phyloP scores from a whole-genome alignment of 2,329 filamentous ascomycete genomes.

The Tolypocladium sp. region DNA sequence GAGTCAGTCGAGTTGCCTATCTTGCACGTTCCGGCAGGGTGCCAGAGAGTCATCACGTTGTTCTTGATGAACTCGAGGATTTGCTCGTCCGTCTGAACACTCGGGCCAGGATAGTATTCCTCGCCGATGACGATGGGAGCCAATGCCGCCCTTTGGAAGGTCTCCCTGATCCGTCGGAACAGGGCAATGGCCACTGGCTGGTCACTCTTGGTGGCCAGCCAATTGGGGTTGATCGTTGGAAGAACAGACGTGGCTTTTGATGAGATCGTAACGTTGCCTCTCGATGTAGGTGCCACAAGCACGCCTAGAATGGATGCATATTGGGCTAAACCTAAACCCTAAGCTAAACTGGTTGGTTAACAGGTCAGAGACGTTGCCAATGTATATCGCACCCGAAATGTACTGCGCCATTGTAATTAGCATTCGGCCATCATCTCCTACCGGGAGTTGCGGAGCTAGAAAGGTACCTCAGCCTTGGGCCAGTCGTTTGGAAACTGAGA shows the following conservation, averaged over 20 bases:
- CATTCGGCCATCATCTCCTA: too few relatives aligned
- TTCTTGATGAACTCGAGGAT: constrained; percentile 16
- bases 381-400: too few relatives aligned
- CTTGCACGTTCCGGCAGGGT: constrained; percentile 39
- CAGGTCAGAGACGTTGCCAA: too few relatives aligned
- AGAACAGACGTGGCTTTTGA: constrained; percentile 19
- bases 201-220: constrained; percentile 31
- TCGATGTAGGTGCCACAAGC: constrained; percentile 18
- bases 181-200: constrained; percentile 31
- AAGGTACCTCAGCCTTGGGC: not conserved
- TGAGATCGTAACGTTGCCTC: constrained; percentile 30
- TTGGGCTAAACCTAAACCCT: too few relatives aligned
- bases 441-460: not conserved
- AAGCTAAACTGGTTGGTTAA: too few relatives aligned
- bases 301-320: constrained; percentile 17
- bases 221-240: constrained; percentile 36
- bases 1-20: constrained; percentile 41
- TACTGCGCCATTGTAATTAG: too few relatives aligned
- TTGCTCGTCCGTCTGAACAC: constrained; percentile 7
- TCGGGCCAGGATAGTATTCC: not conserved
- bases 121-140: not conserved
- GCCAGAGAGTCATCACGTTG: constrained; percentile 39
- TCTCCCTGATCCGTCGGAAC: constrained; percentile 30
- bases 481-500: not conserved
- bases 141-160: constrained; percentile 2